Evolutionary conservation across 768 basidiomycete species (phyloP), one percentile per base, ranked within the genome.

Genomic region (Aureoboletus auriporus): DNA sequence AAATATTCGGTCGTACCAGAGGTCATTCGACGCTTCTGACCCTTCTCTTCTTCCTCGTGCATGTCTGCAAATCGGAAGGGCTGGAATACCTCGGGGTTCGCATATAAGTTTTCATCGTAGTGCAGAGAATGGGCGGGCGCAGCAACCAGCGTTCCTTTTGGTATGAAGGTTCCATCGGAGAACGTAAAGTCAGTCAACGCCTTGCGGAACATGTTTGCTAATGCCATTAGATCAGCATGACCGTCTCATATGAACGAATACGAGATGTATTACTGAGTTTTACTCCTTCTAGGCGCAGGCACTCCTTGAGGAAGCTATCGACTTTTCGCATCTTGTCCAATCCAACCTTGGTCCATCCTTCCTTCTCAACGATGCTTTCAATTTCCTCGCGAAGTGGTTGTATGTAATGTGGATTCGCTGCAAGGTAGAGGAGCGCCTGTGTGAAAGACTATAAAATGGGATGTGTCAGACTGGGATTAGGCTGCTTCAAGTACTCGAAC

Each of bases 251-350:
- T 9, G 23, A 38, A n/a, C 16, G 53, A n/a, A 8, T 10, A 6
- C n/a, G 16, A 50, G 12, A 11, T 7, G 3, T 44, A 61, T 20
- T 47, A 66, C 67, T 27, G 6, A 43, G 38, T 16, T 34, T 58
- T 11, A 66, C 44, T 3, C 66, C 69, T n/a, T 66, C 59, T 3
- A 63, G 35, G 0, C 71, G 62, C 8, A 28, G 60, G 3, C 60
- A 58, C 41, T 72, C 72, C 45, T 61, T 67, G 35, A 73, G 35
- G 46, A 76, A 74, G 46, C 71, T 75, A 39, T 75, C 73, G 3
- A 75, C 43, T 48, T 67, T 67, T 41, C 52, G 63, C 60, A 71
- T 61, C 33, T 63, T 64, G 9, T 33, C 49, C n/a, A 71, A 23
- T 2, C 58, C 53, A 2, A 38, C 45, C 44, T 63, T 64, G 0